Percentiles rank a stretch among this genome's conserved stretches.
These are phyloP conservation scores for Phyllosticta capitalensis DNA, from an alignment of 2,329 filamentous ascomycete genomes.

Conservation along the genomic window DNA sequence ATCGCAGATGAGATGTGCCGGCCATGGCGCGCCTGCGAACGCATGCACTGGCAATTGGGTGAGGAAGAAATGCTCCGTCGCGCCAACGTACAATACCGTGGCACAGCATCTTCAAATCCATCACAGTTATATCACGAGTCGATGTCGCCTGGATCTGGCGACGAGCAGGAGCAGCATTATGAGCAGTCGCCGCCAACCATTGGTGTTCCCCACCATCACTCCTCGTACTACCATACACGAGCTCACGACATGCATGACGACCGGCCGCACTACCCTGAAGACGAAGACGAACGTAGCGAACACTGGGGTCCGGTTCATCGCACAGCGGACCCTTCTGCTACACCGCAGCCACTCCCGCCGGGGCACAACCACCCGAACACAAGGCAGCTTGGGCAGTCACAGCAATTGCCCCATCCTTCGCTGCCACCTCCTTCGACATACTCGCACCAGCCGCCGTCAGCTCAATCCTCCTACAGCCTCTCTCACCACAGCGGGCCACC, in stretches of 20 bases:
- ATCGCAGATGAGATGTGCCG: constrained; percentile 91
- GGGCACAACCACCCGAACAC: neutral
- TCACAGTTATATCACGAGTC: neutral
- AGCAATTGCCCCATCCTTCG: neutral
- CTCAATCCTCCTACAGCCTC: neutral
- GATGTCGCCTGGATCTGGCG: neutral
- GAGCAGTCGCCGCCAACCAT: neutral
- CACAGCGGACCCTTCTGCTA: neutral
- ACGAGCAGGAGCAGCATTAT: constrained; percentile 4
- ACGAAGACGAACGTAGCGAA: neutral
- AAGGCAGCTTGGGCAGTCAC: neutral
- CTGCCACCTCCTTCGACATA: neutral
- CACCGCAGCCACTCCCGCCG: neutral
- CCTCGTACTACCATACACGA: neutral
- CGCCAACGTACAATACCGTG: constrained; percentile 78
- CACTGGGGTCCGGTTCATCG: neutral
- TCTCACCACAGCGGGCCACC: neutral
- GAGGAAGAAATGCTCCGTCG: constrained; percentile 89
- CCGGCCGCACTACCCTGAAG: neutral
- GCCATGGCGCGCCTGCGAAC: constrained; percentile 90
- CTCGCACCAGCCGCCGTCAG: neutral
- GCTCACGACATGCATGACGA: neutral
- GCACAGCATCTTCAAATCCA: constrained; percentile 23
- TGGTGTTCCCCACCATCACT: neutral
- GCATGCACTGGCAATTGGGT: constrained; percentile 96